Evolutionary conservation across 1,284 basidiomycete species (phyloP).

Genomic region (Heliocybe sulcata): DNA sequence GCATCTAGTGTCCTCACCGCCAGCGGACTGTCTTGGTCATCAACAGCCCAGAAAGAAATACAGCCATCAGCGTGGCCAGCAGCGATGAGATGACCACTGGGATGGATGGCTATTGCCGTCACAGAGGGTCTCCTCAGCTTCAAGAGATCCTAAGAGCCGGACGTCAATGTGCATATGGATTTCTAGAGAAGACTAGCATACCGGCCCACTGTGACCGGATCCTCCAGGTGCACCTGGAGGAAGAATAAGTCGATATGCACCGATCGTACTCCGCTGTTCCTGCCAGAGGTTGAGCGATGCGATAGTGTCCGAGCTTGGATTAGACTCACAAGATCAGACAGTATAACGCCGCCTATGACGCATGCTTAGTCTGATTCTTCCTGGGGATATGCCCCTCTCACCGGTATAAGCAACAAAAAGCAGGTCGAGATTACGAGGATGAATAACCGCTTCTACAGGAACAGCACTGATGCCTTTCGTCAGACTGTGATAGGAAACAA

Average conservation of each 20-base stretch:
- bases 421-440: slow-evolving; percentile 78
- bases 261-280: slow-evolving; percentile 52
- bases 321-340: slow-evolving; percentile 61
- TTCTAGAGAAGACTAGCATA: slow-evolving; percentile 18
- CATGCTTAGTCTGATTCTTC: background rate
- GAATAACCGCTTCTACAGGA: slow-evolving; percentile 56
- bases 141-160: slow-evolving; percentile 46
- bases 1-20: slow-evolving; percentile 68
- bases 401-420: slow-evolving; percentile 81
- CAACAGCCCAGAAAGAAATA: slow-evolving; percentile 81
- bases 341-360: slow-evolving; percentile 57
- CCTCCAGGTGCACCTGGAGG: slow-evolving; percentile 80
- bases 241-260: slow-evolving; percentile 61
- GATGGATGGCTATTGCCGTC: slow-evolving; percentile 65
- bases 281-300: slow-evolving; percentile 16
- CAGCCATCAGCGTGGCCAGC: slow-evolving; percentile 83
- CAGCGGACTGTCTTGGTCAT: slow-evolving; percentile 77
- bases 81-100: slow-evolving; percentile 63
- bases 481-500: background rate
- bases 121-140: slow-evolving; percentile 67
- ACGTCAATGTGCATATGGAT: slow-evolving; percentile 3
- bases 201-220: slow-evolving; percentile 47
- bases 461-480: slow-evolving; percentile 25
- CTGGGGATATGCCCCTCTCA: slow-evolving; percentile 18
- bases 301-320: background rate